Base-by-base conservation (phyloP, 805 yeast genomes). In the Ogataea trehalophila region DNA sequence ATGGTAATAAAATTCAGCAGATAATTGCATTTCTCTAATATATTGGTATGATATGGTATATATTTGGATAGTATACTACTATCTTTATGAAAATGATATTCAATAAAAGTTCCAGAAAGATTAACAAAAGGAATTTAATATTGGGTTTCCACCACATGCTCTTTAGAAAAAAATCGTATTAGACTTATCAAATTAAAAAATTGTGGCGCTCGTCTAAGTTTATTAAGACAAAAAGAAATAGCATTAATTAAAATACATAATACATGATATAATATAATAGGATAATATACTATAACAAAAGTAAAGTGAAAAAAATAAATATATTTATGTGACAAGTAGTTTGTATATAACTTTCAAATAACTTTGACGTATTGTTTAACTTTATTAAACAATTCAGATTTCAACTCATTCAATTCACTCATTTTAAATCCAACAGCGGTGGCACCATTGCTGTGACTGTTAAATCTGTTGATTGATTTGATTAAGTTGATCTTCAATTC, bases 1-100 rank as follows among this genome's bases (percentile, higher is more conserved):
- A 77, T 85, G 87, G 56, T 76, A 79, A 64, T 83, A 87, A 15
- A 58, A 52, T 20, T 50, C 42, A 8, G 55, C 54, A 13, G 36
- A 34, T 26, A 11, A 26, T 26, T 26, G 13, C 52, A 48, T 56
- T 16, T 16, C 23, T 1, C n/a, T 20, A 22, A 36, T 36, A 36
- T 26, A 9, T 26, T 4, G 7, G 18, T 33, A 31, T 14, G 6
- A 8, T 14, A 15, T 23, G n/a, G n/a, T 23, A 37, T 14, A 17
- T 37, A 11, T 17, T 14, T 4, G 3, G 29, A 15, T 37, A 18
- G 4, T 20, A 20, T 20, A 20, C 20, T 20, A 20, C 20, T 20
- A 20, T 20, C 20, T 20, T 20, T 20, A 20, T 20, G 20, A 20
- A 3, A 4, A 20, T 20, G 40, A n/a, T 16, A 16, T 34, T 34